Evolutionary conservation across 2,329 filamentous ascomycete species (phyloP), one percentile per base, ranked within the genome.

Genomic region (Hypoxylon sp.): DNA sequence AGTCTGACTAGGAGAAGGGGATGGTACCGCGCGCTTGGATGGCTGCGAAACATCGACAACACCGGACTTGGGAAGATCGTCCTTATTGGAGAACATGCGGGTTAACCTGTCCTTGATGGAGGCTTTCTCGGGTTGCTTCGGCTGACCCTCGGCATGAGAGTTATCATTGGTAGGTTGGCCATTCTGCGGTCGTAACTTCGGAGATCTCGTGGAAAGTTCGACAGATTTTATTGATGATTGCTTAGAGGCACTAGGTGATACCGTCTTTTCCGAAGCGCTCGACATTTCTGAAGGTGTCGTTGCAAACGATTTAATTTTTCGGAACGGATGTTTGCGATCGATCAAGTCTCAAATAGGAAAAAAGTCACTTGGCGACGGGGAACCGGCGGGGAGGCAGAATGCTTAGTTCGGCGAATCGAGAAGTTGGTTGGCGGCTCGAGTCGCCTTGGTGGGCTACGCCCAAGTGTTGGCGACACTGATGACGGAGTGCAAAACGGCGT

Each of bases 41-140:
- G 74, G 74, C 54, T 75, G 73, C 46, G 81, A 78, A 44, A 78
- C 72, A 56, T 81, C 80, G 63, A 76, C 73, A 48, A 76, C 56
- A 24, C 81, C 80, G 68, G 76, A 70, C 61, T 79, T 80, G 48
- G 80, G 78, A 39, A 80, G 71, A 19, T 82, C 76, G 59, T 89
- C 88, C 76, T 87, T 89, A 71, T 83, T 85, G 59, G 85, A 88
- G 79, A 91, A 91, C 85, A 91, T 91, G 81, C 88, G 86, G 44
- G 88, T 87, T 63, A 91, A 78, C 51, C 88, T 86, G 76, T 89
- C 88, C 77, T 90, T 91, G 80, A 91, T 88, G 13, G 87, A 88
- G 2, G 85, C 78, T 77, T 87, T 89, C 73, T 90, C 87, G 63
- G 80, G 73, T 60, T 79, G 79, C 70, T 79, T 84, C 61, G 78